Conservation (phyloP, 2,329 filamentous ascomycete genomes). For the Botrytis tulipae region DNA sequence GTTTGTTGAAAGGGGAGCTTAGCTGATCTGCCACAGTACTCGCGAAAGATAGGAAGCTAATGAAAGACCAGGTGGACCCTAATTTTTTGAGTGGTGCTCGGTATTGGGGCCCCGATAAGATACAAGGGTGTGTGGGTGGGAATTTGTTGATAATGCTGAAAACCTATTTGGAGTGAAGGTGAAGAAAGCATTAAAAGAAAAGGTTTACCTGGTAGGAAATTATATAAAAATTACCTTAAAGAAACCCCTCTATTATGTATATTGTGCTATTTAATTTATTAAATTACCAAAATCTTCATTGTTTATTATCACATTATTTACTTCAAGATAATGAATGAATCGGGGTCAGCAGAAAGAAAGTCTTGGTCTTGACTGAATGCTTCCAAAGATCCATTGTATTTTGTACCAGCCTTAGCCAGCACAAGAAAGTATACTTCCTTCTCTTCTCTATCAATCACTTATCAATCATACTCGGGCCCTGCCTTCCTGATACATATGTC, state of each 20-base stretch:
- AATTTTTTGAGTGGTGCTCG: background rate
- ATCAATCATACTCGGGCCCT: slow-evolving; percentile 1
- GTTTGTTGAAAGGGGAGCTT: slow-evolving; percentile 12
- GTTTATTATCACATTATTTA: too few species aligned
- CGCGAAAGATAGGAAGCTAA: slow-evolving; percentile 1
- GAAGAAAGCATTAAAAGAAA: background rate
- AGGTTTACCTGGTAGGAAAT: background rate
- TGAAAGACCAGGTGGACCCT: slow-evolving; percentile 15
- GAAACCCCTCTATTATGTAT: background rate
- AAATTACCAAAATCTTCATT: background rate
- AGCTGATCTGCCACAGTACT: background rate
- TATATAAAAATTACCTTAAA: background rate
- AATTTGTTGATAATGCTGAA: slow-evolving; percentile 6
- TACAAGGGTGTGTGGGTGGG: background rate
- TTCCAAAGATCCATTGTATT: background rate
- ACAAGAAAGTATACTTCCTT: background rate
- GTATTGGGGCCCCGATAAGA: background rate
- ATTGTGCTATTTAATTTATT: background rate
- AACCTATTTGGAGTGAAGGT: background rate
- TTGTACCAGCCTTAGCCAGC: background rate
- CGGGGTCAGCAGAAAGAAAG: background rate
- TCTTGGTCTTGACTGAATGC: background rate
- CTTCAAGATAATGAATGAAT: background rate
- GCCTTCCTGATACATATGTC: background rate
- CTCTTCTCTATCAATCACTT: background rate